These are phyloP conservation scores for Sugiyamaella qingdaonensis DNA, from an alignment of 805 yeast genomes.

Conservation along the genomic window DNA sequence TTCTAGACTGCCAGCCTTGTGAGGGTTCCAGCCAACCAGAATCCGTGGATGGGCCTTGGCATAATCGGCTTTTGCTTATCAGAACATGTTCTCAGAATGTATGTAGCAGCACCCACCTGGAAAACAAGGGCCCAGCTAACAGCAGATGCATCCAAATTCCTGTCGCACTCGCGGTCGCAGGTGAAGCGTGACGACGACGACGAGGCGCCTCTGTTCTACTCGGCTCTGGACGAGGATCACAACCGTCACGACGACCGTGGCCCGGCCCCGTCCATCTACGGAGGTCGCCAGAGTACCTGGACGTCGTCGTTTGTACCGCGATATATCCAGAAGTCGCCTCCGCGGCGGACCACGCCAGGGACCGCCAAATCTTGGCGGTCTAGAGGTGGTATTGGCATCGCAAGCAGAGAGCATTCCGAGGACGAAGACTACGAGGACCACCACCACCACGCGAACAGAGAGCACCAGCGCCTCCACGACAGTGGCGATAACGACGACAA, in stretches of 20 bases:
- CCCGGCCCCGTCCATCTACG: slow-evolving; percentile 14
- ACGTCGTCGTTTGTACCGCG: slow-evolving; percentile 11
- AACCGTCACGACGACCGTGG: slow-evolving; percentile 17
- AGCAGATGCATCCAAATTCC: slow-evolving; percentile 34
- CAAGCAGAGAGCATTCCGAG: slow-evolving; percentile 8
- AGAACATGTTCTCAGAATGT: slow-evolving; percentile 27
- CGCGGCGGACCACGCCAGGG: background rate
- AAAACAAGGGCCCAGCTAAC: background rate
- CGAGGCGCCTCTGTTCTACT: slow-evolving; percentile 30
- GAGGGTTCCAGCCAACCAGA: too few species aligned
- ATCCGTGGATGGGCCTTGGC: background rate
- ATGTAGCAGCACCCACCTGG: slow-evolving; percentile 4
- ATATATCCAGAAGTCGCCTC: slow-evolving; percentile 1
- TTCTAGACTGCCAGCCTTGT: too few species aligned
- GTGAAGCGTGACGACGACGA: slow-evolving; percentile 16
- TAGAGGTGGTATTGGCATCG: slow-evolving; percentile 4
- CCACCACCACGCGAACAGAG: too few species aligned
- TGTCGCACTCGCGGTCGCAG: slow-evolving; percentile 32
- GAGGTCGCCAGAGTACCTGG: slow-evolving; percentile 12
- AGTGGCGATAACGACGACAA: background rate
- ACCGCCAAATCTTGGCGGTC: background rate
- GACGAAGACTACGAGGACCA: slow-evolving; percentile 15
- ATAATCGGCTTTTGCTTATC: background rate
- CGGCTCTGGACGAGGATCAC: slow-evolving; percentile 22
- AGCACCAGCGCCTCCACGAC: background rate